Base-by-base conservation (phyloP, 2,329 filamentous ascomycete genomes). In the Emydomyces testavorans region DNA sequence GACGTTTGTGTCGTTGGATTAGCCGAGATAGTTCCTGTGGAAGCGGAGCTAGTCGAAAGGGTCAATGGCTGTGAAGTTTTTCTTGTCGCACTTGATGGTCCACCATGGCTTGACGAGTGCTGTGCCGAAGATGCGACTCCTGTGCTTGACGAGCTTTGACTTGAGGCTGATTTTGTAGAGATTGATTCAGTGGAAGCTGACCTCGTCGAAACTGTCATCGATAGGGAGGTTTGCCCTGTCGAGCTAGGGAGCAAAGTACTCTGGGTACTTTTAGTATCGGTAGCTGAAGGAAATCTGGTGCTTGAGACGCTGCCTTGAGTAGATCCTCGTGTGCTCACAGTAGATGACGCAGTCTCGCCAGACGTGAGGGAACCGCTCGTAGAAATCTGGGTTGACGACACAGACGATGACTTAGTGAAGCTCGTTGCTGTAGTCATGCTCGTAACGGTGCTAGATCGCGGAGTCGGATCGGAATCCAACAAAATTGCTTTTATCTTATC, bases 401-500 rank as follows among this genome's bases (percentile, higher is more conserved):
- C 15, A 31, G 20, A 6, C 5, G 43, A 21, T 23, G 52, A 35
- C 18, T 24, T 51, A 20, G 39, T 51, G 5, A 46, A 47, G 24
- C 40, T 43, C 34, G 38, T 48, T 11, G 47, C 26, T 6, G 16
- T 7, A 11, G 46, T 56, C 6, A 34, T 53, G 40, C 40, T 42
- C 2, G 57, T 58, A 3, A 56, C 47, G 15, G 51, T 48, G 8
- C 56, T 54, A 11, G 54, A 54, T 38, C 56, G 46, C 13, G 40
- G 58, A 58, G 28, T 57, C 34, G 52, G 51, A 42, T 49, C 52
- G 41, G 10, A 46, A 8, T 46, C 23, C 20, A 29, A 35, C 13
- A 58, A 37, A 2, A 52, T 13, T 13, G 38, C 20, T 42, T 57
- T 57, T 10, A 58, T 52, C 34, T 48, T 51, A 21, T 55, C 50